These are phyloP conservation scores for Trichoderma citrinoviride DNA, from an alignment of 2,329 filamentous ascomycete genomes.

Conservation along the genomic window DNA sequence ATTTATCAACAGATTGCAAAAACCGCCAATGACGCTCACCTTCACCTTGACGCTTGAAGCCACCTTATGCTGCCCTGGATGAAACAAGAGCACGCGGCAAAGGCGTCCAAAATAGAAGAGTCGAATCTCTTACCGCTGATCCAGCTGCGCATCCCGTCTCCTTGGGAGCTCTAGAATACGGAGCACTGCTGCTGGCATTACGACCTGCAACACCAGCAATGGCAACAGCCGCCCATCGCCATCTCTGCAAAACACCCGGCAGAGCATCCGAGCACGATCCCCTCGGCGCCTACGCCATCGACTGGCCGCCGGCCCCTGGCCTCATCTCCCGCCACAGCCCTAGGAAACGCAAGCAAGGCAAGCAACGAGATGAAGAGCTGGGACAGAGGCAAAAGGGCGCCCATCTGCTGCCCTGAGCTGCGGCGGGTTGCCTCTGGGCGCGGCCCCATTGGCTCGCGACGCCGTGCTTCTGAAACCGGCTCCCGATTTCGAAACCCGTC, in stretches of 20 bases:
- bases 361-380: too few relatives aligned
- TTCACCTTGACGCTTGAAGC: neutral
- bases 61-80: too few relatives aligned
- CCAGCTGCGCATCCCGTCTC: too few relatives aligned
- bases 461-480: slow-evolving; percentile 19
- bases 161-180: neutral
- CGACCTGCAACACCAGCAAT: too few relatives aligned
- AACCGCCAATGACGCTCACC: neutral
- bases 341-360: too few relatives aligned
- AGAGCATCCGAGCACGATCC: slow-evolving; percentile 3
- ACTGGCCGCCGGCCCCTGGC: slow-evolving; percentile 4
- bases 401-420: neutral
- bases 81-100: slow-evolving; percentile 1
- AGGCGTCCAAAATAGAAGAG: too few relatives aligned
- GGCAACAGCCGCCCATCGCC: neutral
- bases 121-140: neutral
- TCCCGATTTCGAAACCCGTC: slow-evolving; percentile 8
- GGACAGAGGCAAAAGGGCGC: neutral
- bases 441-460: slow-evolving; percentile 15
- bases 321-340: neutral
- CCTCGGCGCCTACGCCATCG: slow-evolving; percentile 1
- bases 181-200: neutral
- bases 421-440: neutral
- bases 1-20: slow-evolving; percentile 1
- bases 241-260: neutral